phyloP scores from a whole-genome alignment of 1,284 basidiomycete species.

The Cryptococcus wingfieldii region DNA sequence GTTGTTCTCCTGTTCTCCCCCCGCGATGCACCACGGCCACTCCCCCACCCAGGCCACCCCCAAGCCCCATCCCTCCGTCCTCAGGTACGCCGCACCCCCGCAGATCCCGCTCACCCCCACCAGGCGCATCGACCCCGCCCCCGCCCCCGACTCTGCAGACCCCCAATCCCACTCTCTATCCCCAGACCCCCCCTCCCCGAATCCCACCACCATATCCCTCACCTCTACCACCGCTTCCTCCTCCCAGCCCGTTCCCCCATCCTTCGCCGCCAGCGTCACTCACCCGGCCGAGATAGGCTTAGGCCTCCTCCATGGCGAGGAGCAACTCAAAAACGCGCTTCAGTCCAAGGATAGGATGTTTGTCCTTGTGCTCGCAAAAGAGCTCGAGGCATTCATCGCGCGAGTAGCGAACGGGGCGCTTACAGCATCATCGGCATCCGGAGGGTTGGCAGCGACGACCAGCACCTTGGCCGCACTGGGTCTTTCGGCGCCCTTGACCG shows the following conservation, averaged over 20 bases:
- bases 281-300: slow-evolving; percentile 36
- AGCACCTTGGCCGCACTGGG: slow-evolving; percentile 20
- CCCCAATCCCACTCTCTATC: neutral
- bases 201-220: slow-evolving; percentile 14
- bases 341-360: slow-evolving; percentile 41
- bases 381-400: slow-evolving; percentile 38
- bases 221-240: slow-evolving; percentile 3
- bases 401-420: slow-evolving; percentile 13
- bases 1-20: neutral
- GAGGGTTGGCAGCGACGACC: slow-evolving; percentile 8
- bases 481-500: slow-evolving; percentile 19
- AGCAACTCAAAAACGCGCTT: slow-evolving; percentile 36
- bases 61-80: slow-evolving; percentile 2
- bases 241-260: neutral
- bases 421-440: neutral
- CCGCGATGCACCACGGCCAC: slow-evolving; percentile 4
- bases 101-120: neutral
- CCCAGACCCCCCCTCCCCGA: slow-evolving; percentile 8
- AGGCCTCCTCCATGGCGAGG: slow-evolving; percentile 31
- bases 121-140: slow-evolving; percentile 9
- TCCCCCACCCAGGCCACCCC: slow-evolving; percentile 15
- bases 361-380: slow-evolving; percentile 37
- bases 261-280: slow-evolving; percentile 1
- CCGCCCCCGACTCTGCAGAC: no score
- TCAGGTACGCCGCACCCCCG: neutral